Base-by-base conservation (phyloP, 2,329 filamentous ascomycete genomes). In the Sporothrix inflata region DNA sequence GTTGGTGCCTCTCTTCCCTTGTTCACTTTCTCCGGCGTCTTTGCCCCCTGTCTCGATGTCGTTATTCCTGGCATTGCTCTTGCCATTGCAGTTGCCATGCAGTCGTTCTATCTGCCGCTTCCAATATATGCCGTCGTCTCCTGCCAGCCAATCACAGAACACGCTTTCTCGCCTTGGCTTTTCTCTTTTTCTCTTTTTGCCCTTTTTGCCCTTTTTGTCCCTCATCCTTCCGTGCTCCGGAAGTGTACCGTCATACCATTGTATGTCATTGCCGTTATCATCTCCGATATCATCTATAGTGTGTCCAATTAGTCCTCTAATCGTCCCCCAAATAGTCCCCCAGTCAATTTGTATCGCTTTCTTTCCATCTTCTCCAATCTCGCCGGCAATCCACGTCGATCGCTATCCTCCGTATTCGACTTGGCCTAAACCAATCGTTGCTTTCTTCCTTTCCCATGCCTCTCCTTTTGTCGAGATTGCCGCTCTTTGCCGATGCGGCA, bases 101-200 rank as follows among this genome's bases (percentile, higher is more conserved):
- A 45, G 38, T 47, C 6, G 38, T 47, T 47, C 24, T 27, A 65
- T 47, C 14, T 47, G 40, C 42, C 40, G 40, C 30, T 47, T 47
- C 40, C 61, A 65, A 65, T 65, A 27, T 65, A 65, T 47, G 34
- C 40, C 12, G 2, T 27, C 19, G 61, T 5, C 12, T 24, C 12
- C 14, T 2, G 6, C n/a, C 3, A 9, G 8, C 68, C 68, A 70
- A 70, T 70, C 38, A 40, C 21, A 60, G 51, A 57, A 60, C 21
- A 70, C 53, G 34, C 8, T 70, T 70, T 51, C 45, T 34, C 57
- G 53, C 53, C 53, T 57, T 34, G 14, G 27, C 27, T n/a, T 57
- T 57, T 19, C 19, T 27, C 3, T 57, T 9, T 9, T 34, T 19
- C 53, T 21, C 16, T 30, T 30, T 14, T n/a, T n/a, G n/a, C n/a